These are phyloP conservation scores for Auxenochlorella pyrenoidosa DNA, from an alignment of 139 green algal genomes.

Conservation along the genomic window DNA sequence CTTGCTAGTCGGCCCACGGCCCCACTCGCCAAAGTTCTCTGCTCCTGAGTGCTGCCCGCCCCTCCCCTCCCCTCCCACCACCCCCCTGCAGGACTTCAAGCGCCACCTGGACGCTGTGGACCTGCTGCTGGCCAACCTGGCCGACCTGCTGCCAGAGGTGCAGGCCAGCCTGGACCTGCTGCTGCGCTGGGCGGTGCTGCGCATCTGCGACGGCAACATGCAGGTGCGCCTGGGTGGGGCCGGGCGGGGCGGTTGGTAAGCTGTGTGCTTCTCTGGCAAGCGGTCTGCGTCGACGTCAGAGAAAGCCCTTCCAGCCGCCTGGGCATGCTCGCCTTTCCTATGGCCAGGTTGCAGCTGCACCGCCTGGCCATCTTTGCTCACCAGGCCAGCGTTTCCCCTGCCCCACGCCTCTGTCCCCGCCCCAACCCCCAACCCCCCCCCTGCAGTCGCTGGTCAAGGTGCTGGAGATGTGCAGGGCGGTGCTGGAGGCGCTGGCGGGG, in stretches of 20 bases:
- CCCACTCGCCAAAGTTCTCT: too few species aligned
- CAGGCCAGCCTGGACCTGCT: conserved; percentile 76
- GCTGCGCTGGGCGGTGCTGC: conserved; percentile 84
- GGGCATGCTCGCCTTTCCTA: too few species aligned
- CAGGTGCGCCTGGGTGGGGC: conserved; percentile 27
- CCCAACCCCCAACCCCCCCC: too few species aligned
- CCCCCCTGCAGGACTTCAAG: conserved; percentile 78
- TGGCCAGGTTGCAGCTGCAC: too few species aligned
- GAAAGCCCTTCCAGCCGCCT: too few species aligned
- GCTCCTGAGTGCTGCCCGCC: too few species aligned
- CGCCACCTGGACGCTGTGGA: conserved; percentile 83
- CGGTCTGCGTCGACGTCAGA: too few species aligned
- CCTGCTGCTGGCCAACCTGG: conserved; percentile 29
- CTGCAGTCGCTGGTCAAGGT: conserved; percentile 71
- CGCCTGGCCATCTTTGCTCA: background rate
- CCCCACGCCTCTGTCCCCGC: too few species aligned
- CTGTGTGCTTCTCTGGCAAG: background rate
- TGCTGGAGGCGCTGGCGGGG: conserved; percentile 64
- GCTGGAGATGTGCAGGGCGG: conserved; percentile 70
- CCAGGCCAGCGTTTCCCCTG: background rate
- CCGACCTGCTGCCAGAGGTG: conserved; percentile 35
- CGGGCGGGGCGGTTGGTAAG: background rate
- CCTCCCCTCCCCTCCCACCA: too few species aligned
- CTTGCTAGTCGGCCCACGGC: too few species aligned
- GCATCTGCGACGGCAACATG: conserved; percentile 88